Conservation (phyloP, 2,329 filamentous ascomycete genomes). For the Diaporthe longicolla region DNA sequence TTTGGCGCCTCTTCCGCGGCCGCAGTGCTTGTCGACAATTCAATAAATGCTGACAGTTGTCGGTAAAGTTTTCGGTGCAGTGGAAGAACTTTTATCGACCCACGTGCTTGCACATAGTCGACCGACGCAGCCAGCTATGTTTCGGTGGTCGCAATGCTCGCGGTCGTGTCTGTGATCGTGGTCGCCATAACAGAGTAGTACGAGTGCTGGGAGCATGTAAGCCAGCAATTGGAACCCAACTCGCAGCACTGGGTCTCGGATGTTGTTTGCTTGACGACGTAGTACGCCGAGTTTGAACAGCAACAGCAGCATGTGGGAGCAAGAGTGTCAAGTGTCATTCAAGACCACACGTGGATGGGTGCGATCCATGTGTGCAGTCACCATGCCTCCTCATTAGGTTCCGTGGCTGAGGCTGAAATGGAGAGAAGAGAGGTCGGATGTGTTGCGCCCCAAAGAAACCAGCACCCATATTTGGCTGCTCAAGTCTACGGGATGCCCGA, state of each 20-base stretch:
- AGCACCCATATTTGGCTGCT: background rate
- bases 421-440: conserved; percentile 4
- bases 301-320: background rate
- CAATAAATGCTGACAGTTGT: background rate
- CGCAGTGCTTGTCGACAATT: background rate
- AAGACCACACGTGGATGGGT: background rate
- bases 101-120: background rate
- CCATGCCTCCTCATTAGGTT: background rate
- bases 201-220: background rate
- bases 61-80: background rate
- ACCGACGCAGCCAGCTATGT: background rate
- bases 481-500: background rate
- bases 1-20: background rate
- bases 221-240: conserved; percentile 9
- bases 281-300: conserved; percentile 3
- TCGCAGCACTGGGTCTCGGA: background rate
- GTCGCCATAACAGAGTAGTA: background rate
- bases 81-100: conserved; percentile 45
- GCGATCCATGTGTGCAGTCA: background rate
- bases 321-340: background rate
- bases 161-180: background rate
- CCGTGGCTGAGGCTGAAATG: background rate
- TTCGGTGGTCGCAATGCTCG: background rate
- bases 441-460: conserved; percentile 7
- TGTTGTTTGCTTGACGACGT: background rate